phyloP scores from a whole-genome alignment of 805 yeast species.

The Ogataea pignaliae region DNA sequence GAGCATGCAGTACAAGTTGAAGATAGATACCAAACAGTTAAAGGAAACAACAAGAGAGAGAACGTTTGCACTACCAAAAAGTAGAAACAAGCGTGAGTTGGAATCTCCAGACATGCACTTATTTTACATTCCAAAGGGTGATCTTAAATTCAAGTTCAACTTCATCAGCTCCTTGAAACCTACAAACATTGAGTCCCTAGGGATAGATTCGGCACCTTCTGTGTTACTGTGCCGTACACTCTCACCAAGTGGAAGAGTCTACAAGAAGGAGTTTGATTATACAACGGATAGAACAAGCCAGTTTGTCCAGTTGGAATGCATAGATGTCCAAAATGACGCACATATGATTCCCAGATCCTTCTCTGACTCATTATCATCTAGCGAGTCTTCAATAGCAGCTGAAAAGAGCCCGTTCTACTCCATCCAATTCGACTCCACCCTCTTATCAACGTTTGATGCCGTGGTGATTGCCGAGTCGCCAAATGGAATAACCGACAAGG shows the following conservation, averaged over 20 bases:
- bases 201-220: constrained; percentile 21
- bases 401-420: constrained; percentile 44
- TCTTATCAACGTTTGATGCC: constrained; percentile 42
- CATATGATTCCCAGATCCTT: constrained; percentile 50
- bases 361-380: constrained; percentile 28
- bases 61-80: constrained; percentile 24
- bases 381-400: constrained; percentile 57
- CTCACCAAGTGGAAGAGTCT: constrained; percentile 11
- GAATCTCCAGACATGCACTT: constrained; percentile 30
- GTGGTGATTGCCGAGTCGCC: constrained; percentile 43
- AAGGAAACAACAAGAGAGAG: constrained; percentile 28
- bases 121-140: constrained; percentile 31
- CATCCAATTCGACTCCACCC: constrained; percentile 36
- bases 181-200: constrained; percentile 19
- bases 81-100: constrained; percentile 12
- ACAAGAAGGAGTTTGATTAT: constrained; percentile 31
- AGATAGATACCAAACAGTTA: constrained; percentile 30
- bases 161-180: constrained; percentile 29
- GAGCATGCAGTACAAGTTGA: constrained; percentile 20
- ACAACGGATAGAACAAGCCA: constrained; percentile 34
- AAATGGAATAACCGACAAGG: constrained; percentile 13
- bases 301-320: constrained; percentile 40
- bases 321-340: constrained; percentile 36
- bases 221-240: constrained; percentile 28
- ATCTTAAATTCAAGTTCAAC: constrained; percentile 24